Conservation (phyloP, 2,329 filamentous ascomycete species). For the Alternaria angustiovoidea region DNA sequence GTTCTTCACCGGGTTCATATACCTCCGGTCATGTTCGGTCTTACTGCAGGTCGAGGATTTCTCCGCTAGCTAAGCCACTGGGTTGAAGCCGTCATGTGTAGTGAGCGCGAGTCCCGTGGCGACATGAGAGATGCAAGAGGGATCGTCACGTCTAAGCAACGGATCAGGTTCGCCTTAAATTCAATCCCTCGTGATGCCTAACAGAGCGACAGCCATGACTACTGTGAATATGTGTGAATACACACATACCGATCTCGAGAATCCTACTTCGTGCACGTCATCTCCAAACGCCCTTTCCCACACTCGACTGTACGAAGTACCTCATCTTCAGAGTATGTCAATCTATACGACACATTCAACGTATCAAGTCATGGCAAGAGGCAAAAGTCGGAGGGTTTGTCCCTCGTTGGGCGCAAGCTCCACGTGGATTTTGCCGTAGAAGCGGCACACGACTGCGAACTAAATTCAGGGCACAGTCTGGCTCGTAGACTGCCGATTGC, state of each 20-base stretch:
- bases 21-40: not conserved
- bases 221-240: not conserved
- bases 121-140: not conserved
- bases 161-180: not conserved
- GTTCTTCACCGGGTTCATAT: not conserved
- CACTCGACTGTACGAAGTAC: not conserved
- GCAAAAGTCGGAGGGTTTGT: not conserved
- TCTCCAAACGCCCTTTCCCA: not conserved
- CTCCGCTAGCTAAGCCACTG: not conserved
- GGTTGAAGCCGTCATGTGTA: not conserved
- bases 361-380: not conserved
- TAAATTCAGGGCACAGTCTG: not conserved
- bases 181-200: not conserved
- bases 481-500: slow-evolving; percentile 2
- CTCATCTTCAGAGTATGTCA: not conserved
- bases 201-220: not conserved
- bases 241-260: not conserved
- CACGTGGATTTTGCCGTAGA: not conserved
- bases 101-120: not conserved
- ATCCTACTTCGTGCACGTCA: not conserved
- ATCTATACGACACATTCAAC: not conserved
- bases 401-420: not conserved
- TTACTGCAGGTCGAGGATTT: not conserved
- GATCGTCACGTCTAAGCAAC: not conserved
- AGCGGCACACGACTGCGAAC: not conserved